Evolutionary conservation across 2,329 filamentous ascomycete genomes (phyloP), one percentile per base, ranked within the genome.

Genomic region (Grosmannia clavigera): DNA sequence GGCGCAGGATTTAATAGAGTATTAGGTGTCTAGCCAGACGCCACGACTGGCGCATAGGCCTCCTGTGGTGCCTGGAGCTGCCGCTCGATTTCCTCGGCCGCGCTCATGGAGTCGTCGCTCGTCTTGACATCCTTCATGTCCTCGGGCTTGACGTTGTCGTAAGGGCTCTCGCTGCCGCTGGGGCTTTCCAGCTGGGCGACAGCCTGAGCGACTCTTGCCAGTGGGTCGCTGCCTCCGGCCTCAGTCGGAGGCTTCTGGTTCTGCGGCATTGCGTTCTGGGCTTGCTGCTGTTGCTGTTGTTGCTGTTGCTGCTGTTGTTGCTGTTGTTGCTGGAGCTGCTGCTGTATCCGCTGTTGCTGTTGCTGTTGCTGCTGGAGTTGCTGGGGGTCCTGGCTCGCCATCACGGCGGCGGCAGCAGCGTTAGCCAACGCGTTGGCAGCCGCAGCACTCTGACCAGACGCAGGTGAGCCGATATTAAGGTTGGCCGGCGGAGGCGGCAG

Each of bases 401-500:
- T 51, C 5, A 48, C 48, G 3, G 60, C 61, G 1, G 61, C 58
- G n/a, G 61, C 63, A 0, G 61, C 63, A 0, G 61, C 61, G 5
- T 60, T 62, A 5, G 60, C 60, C 7, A 63, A 59, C 11, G 60
- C 48, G 14, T 14, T 60, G 29, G 62, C 62, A 9, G 33, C 33
- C 10, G 61, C 63, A 5, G 61, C 58, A 1, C 54, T 43, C 3
- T 59, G 38, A 6, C 25, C 46, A 14, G 54, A 22, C 14, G 19
- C 51, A 29, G 22, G 59, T 25, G 10, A 54, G 14, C 58, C 16
- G 33, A 96, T 76, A 67, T 90, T 88, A 64, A 95, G 81, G 66
- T 90, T 90, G 1, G 87, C 79, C 1, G 92, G 92, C 11, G 92
- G 86, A 63, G 87, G 88, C 0, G 94, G 94, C 60, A 88, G 85